Evolutionary conservation across 805 yeast genomes (phyloP).

Genomic region (Isabelozyma rhagii): DNA sequence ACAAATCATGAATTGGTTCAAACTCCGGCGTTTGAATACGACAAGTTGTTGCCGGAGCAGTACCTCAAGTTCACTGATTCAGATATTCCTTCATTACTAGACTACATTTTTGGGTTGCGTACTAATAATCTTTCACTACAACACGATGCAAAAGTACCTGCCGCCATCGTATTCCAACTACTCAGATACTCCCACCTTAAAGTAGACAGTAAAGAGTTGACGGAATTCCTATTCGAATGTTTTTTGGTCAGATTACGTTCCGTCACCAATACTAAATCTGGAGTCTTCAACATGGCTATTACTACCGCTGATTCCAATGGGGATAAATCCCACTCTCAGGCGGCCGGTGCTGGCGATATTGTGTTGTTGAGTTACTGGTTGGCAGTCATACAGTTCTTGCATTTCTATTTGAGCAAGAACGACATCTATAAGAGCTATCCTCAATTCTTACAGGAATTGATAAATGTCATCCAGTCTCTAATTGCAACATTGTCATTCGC

Average conservation of each 20-base stretch:
- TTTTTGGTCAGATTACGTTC: conserved; percentile 61
- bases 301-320: conserved; percentile 19
- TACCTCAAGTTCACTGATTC: conserved; percentile 60
- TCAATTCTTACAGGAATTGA: conserved; percentile 59
- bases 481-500: conserved; percentile 66
- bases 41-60: conserved; percentile 52
- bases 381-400: conserved; percentile 70
- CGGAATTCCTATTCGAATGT: conserved; percentile 56
- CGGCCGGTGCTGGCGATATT: conserved; percentile 54
- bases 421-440: conserved; percentile 55
- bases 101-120: conserved; percentile 46
- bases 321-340: conserved; percentile 3
- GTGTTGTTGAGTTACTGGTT: conserved; percentile 84
- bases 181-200: conserved; percentile 64
- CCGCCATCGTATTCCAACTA: conserved; percentile 67
- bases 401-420: conserved; percentile 73
- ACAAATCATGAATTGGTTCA: conserved; percentile 25
- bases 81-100: conserved; percentile 48
- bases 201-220: conserved; percentile 52
- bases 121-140: conserved; percentile 34
- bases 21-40: conserved; percentile 51
- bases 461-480: conserved; percentile 55
- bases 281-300: conserved; percentile 46
- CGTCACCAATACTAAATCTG: conserved; percentile 57
- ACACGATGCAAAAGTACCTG: conserved; percentile 57